A percentile compares a stretch with the other conserved stretches of the same genome.
Evolutionary conservation across 192 early-diverging fungal genomes (phyloP).

Genomic region (Spizellomyces sp.): DNA sequence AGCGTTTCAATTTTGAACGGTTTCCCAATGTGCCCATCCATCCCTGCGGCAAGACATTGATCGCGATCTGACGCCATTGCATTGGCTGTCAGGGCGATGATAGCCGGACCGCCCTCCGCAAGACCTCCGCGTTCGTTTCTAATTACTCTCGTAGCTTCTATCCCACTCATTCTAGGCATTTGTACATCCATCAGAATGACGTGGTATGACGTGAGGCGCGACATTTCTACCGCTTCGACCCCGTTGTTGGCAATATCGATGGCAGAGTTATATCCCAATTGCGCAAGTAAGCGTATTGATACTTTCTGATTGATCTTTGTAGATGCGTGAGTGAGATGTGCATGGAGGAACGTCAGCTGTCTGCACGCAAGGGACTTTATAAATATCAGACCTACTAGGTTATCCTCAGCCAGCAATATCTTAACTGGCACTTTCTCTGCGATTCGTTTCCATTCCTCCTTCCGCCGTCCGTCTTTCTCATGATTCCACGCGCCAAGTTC

Average conservation of each 20-base stretch:
- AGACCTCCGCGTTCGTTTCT: background rate
- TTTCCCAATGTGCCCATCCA: constrained; percentile 34
- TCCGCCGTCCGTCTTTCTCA: too few species aligned
- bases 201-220: background rate
- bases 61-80: constrained; percentile 29
- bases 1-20: constrained; percentile 30
- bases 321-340: too few species aligned
- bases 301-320: constrained; percentile 29
- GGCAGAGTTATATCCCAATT: constrained; percentile 25
- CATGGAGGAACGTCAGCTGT: too few species aligned
- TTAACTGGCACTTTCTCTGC: constrained; percentile 21
- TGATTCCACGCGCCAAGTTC: background rate
- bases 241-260: constrained; percentile 14
- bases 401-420: constrained; percentile 33
- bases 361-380: background rate
- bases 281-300: constrained; percentile 15
- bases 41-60: constrained; percentile 31
- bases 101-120: constrained; percentile 8
- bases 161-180: constrained; percentile 34
- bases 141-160: constrained; percentile 29
- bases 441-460: constrained; percentile 1
- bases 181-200: constrained; percentile 27
- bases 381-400: constrained; percentile 19
- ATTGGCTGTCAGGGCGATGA: constrained; percentile 35
- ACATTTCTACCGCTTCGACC: constrained; percentile 15